Conservation (phyloP, 2,329 filamentous ascomycete genomes). For the Alternaria sp. region DNA sequence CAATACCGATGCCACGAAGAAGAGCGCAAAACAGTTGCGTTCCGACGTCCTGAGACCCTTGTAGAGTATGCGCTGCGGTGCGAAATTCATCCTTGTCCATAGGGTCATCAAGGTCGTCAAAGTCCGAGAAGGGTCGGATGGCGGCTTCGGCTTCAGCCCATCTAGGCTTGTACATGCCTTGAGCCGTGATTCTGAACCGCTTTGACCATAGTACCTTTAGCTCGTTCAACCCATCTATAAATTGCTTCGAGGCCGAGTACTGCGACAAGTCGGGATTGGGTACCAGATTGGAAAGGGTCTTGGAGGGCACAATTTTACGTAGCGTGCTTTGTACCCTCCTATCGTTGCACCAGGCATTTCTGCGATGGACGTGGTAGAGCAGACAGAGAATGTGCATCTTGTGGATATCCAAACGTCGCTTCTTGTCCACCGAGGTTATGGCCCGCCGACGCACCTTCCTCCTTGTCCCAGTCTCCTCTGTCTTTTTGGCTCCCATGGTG, state of each 20-base stretch:
- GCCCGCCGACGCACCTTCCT: slow-evolving; percentile 56
- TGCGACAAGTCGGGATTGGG: slow-evolving; percentile 72
- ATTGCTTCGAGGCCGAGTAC: slow-evolving; percentile 75
- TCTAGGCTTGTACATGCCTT: slow-evolving; percentile 52
- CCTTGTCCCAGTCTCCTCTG: slow-evolving; percentile 39
- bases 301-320: slow-evolving; percentile 66
- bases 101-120: slow-evolving; percentile 69
- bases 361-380: slow-evolving; percentile 74
- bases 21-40: slow-evolving; percentile 90
- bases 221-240: slow-evolving; percentile 79
- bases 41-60: slow-evolving; percentile 87
- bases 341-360: slow-evolving; percentile 92
- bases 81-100: slow-evolving; percentile 76
- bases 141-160: slow-evolving; percentile 74
- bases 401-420: slow-evolving; percentile 75
- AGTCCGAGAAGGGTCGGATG: slow-evolving; percentile 59
- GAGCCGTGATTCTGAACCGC: slow-evolving; percentile 72
- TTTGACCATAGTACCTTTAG: slow-evolving; percentile 70
- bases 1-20: slow-evolving; percentile 80
- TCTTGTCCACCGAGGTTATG: slow-evolving; percentile 63
- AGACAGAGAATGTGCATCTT: slow-evolving; percentile 86
- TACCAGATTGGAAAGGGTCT: slow-evolving; percentile 70
- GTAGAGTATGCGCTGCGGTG: slow-evolving; percentile 69
- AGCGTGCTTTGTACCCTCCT: slow-evolving; percentile 64
- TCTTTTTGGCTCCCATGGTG: slow-evolving; percentile 46